These are phyloP conservation scores for Sparassis latifolia DNA, from an alignment of 1,284 basidiomycete species.

Conservation along the genomic window DNA sequence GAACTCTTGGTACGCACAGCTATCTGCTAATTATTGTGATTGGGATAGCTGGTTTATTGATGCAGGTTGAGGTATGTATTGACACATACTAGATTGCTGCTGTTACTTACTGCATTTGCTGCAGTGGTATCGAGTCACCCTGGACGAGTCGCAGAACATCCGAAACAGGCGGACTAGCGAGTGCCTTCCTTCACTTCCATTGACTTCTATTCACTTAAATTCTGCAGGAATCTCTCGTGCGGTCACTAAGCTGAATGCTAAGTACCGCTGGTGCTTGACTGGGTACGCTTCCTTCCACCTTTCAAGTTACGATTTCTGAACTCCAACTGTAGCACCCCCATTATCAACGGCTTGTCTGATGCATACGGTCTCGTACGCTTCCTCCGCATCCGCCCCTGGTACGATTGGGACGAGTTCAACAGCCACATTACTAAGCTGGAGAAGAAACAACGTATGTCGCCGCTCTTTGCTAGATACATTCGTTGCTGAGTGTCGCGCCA, in stretches of 20 bases:
- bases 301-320: conserved; percentile 1
- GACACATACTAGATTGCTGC: conserved; percentile 18
- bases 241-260: conserved; percentile 46
- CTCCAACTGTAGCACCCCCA: conserved; percentile 38
- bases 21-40: conserved; percentile 1
- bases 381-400: conserved; percentile 56
- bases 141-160: conserved; percentile 66
- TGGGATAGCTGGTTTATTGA: conserved; percentile 36
- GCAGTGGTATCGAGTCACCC: conserved; percentile 52
- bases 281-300: conserved; percentile 36
- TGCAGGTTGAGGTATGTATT: conserved; percentile 36
- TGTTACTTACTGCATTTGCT: conserved; percentile 6
- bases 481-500: background rate
- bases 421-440: conserved; percentile 47
- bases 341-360: conserved; percentile 55
- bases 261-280: conserved; percentile 62
- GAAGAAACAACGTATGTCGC: conserved; percentile 27
- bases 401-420: conserved; percentile 58
- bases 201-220: background rate
- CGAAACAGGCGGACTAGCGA: conserved; percentile 40
- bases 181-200: background rate
- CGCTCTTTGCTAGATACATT: too few relatives aligned
- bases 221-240: conserved; percentile 42
- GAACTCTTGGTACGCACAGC: background rate
- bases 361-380: conserved; percentile 63